phyloP scores from a whole-genome alignment of 2,329 filamentous ascomycete species.

The Thermomyces lanuginosus region DNA sequence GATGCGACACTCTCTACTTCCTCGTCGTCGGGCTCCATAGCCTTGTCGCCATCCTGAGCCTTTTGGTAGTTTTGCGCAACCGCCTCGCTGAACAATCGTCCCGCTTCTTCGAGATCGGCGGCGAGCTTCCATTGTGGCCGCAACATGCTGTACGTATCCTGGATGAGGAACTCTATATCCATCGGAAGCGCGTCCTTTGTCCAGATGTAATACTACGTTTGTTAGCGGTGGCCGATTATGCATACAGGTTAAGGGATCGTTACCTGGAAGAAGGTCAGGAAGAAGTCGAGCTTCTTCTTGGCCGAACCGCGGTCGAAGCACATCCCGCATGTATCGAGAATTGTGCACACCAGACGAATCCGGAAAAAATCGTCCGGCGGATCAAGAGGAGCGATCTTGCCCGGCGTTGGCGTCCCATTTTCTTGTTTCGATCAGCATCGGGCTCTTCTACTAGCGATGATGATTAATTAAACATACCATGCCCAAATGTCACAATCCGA shows the following conservation, averaged over 20 bases:
- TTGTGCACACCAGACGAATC: slow-evolving; percentile 71
- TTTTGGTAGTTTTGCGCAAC: slow-evolving; percentile 84
- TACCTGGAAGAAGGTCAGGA: slow-evolving; percentile 84
- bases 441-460: background rate
- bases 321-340: slow-evolving; percentile 88
- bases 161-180: slow-evolving; percentile 93
- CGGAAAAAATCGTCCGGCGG: slow-evolving; percentile 90
- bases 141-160: slow-evolving; percentile 73
- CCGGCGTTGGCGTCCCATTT: slow-evolving; percentile 63
- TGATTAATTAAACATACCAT: slow-evolving; percentile 36
- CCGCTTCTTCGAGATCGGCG: slow-evolving; percentile 64
- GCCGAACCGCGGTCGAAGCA: slow-evolving; percentile 89
- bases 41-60: slow-evolving; percentile 53
- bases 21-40: slow-evolving; percentile 59
- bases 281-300: slow-evolving; percentile 96
- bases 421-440: slow-evolving; percentile 25
- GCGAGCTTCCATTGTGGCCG: slow-evolving; percentile 88
- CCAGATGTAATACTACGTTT: slow-evolving; percentile 71
- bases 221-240: slow-evolving; percentile 7
- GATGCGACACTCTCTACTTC: slow-evolving; percentile 52
- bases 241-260: background rate
- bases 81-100: slow-evolving; percentile 69
- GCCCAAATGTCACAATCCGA: slow-evolving; percentile 83
- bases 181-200: slow-evolving; percentile 82
- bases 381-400: slow-evolving; percentile 61